These are phyloP conservation scores for Cyberlindnera nakhonratchasimensis DNA, from an alignment of 805 yeast genomes.

Conservation along the genomic window DNA sequence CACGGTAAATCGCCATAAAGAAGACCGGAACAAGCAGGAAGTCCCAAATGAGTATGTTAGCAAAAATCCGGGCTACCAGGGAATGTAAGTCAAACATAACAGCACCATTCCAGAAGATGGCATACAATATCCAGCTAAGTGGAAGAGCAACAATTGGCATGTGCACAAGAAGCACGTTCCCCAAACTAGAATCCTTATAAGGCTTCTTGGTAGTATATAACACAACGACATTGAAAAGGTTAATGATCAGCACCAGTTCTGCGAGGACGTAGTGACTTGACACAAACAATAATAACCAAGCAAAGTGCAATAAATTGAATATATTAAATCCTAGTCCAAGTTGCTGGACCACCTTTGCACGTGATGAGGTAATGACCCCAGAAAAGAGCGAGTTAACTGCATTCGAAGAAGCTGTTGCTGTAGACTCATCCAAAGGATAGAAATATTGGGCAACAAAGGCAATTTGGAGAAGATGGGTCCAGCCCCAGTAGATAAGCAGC, in stretches of 20 bases:
- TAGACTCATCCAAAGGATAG: constrained; percentile 27
- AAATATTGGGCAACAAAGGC: constrained; percentile 46
- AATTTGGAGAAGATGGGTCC: constrained; percentile 51
- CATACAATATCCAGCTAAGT: constrained; percentile 68
- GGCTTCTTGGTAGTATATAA: constrained; percentile 56
- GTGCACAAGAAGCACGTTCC: constrained; percentile 58
- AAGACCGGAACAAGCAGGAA: constrained; percentile 62
- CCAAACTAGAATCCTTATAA: constrained; percentile 47
- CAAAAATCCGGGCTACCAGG: constrained; percentile 60
- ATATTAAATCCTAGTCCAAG: constrained; percentile 61
- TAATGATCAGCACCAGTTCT: constrained; percentile 55
- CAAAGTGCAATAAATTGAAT: constrained; percentile 56
- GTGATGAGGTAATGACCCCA: constrained; percentile 12
- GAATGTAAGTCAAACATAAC: constrained; percentile 48
- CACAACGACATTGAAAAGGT: constrained; percentile 55
- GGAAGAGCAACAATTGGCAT: constrained; percentile 68
- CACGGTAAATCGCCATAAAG: constrained; percentile 56
- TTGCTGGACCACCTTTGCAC: constrained; percentile 25
- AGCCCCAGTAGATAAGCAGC: constrained; percentile 54
- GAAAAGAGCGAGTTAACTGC: not conserved
- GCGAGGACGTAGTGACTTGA: constrained; percentile 54
- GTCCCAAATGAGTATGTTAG: constrained; percentile 76
- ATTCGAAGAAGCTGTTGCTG: not conserved
- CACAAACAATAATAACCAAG: constrained; percentile 64
- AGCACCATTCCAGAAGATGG: constrained; percentile 84